Conservation (phyloP, 345 rosid species). For the Salix udensis region DNA sequence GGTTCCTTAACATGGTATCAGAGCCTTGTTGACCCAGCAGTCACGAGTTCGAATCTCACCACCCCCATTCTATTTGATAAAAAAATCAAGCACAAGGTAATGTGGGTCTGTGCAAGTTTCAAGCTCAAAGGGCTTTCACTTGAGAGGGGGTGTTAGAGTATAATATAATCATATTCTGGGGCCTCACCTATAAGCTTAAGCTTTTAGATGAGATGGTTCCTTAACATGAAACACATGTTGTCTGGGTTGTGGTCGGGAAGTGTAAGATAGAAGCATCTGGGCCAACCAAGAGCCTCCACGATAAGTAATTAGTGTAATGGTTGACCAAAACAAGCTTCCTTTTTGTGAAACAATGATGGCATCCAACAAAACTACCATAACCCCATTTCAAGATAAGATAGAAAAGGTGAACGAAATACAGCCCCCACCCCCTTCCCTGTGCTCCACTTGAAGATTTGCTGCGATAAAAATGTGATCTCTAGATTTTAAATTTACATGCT, state of each 20-base stretch:
- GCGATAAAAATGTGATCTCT: background rate
- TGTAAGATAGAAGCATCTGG: conserved; percentile 2
- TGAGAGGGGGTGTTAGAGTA: too few species aligned
- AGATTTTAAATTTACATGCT: too few species aligned
- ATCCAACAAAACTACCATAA: conserved; percentile 5
- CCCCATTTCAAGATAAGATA: conserved; percentile 9
- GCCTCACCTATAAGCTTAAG: too few species aligned
- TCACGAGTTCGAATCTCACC: too few species aligned
- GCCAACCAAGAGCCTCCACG: conserved; percentile 17
- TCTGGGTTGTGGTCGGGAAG: conserved; percentile 12
- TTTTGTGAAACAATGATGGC: conserved; percentile 23
- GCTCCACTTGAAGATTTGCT: background rate
- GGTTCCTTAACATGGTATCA: too few species aligned
- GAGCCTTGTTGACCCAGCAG: too few species aligned
- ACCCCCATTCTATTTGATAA: too few species aligned
- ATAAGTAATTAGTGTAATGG: conserved; percentile 1
- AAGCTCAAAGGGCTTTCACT: too few species aligned
- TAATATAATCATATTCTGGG: too few species aligned
- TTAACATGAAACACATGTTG: conserved; percentile 13
- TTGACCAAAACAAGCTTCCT: conserved; percentile 18
- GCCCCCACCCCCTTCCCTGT: background rate
- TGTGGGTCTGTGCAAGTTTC: too few species aligned
- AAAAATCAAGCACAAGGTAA: too few species aligned
- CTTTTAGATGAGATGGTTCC: too few species aligned
- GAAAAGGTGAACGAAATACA: background rate